Evolutionary conservation across 1,284 basidiomycete genomes (phyloP).

Genomic region (Macrocystidia cucumis): DNA sequence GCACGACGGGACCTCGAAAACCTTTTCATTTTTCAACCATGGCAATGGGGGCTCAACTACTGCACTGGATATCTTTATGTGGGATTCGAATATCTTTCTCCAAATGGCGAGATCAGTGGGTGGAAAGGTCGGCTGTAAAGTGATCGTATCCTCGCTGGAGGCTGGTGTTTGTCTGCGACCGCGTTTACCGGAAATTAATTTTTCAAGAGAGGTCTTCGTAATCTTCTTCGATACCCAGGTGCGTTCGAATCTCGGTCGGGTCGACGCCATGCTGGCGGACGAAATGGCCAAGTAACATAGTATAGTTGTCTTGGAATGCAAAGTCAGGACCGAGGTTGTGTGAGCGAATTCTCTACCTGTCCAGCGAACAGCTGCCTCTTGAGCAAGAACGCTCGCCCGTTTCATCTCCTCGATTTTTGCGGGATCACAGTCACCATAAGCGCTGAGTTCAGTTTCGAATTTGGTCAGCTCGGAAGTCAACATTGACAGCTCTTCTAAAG

Average conservation of each 20-base stretch:
- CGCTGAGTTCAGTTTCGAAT: constrained; percentile 63
- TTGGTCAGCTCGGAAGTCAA: constrained; percentile 46
- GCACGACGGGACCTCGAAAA: too few relatives aligned
- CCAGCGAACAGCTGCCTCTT: constrained; percentile 77
- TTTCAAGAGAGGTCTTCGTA: constrained; percentile 64
- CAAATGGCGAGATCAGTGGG: too few relatives aligned
- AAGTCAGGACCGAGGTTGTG: not conserved
- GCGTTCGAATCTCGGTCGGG: constrained; percentile 51
- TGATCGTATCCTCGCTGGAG: too few relatives aligned
- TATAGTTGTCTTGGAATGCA: constrained; percentile 47
- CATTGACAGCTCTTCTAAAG: constrained; percentile 40
- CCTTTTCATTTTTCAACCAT: too few relatives aligned
- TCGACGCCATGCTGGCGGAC: constrained; percentile 52
- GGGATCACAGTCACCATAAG: constrained; percentile 81
- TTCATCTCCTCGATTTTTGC: constrained; percentile 70
- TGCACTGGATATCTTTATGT: too few relatives aligned
- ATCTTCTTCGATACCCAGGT: constrained; percentile 59
- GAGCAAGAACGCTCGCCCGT: constrained; percentile 62
- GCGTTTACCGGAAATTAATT: too few relatives aligned
- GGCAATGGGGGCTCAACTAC: too few relatives aligned
- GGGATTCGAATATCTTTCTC: too few relatives aligned
- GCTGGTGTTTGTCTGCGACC: too few relatives aligned
- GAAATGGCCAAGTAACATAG: constrained; percentile 54
- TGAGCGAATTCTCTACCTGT: too few relatives aligned
- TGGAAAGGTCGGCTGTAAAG: too few relatives aligned